Conservation (phyloP, 768 basidiomycete genomes). For the Leccinum disarticulatum region DNA sequence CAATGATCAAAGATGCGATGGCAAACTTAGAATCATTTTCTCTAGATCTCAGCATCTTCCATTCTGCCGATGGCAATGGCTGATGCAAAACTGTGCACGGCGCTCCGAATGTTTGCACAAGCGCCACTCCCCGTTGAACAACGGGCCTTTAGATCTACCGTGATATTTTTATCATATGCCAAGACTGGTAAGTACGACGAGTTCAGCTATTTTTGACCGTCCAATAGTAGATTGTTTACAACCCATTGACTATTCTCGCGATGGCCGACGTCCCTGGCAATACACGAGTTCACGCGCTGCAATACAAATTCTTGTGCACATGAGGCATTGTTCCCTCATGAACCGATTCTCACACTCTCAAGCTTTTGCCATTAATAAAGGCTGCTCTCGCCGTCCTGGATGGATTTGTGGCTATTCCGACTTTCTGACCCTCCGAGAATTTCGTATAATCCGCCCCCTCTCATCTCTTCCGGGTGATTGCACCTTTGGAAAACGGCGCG, state of each 20-base stretch:
- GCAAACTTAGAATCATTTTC: constrained; percentile 1
- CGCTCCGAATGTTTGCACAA: neutral
- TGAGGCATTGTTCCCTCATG: constrained; percentile 14
- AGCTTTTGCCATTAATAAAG: constrained; percentile 11
- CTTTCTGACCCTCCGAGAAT: neutral
- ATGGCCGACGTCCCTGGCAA: neutral
- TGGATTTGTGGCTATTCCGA: constrained; percentile 2
- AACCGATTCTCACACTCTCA: neutral
- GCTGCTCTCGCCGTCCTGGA: neutral
- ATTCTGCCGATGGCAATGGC: neutral
- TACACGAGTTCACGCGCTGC: constrained; percentile 9
- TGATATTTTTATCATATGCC: neutral
- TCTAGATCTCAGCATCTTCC: neutral
- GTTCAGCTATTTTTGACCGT: neutral
- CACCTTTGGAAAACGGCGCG: neutral
- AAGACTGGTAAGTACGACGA: neutral
- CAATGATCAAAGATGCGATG: constrained; percentile 3
- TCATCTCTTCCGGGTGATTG: neutral
- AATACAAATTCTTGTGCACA: constrained; percentile 6
- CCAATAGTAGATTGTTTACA: neutral
- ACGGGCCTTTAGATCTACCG: neutral
- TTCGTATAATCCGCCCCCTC: neutral
- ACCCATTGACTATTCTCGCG: neutral
- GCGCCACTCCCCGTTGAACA: neutral
- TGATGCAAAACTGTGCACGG: neutral